These are phyloP conservation scores for Lasiosphaeris hirsuta DNA, from an alignment of 495 filamentous ascomycete species.

Conservation along the genomic window DNA sequence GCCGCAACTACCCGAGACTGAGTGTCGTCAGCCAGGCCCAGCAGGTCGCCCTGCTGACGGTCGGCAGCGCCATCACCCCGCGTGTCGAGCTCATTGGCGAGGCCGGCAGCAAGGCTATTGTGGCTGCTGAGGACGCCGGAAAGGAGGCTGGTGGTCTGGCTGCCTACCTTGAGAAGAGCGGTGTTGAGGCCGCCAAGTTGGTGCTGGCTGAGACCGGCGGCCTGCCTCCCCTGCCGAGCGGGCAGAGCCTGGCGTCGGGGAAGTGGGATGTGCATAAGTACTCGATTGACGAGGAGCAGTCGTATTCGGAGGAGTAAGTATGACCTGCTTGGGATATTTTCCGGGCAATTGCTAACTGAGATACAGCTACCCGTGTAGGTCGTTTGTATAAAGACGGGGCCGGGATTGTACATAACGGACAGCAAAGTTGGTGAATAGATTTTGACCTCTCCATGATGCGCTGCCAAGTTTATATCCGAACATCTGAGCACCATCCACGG, in stretches of 20 bases:
- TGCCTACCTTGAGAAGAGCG: conserved; percentile 65
- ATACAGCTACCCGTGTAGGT: conserved; percentile 39
- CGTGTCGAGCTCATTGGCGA: conserved; percentile 83
- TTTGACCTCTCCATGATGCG: neutral
- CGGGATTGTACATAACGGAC: conserved; percentile 16
- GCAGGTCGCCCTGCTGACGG: conserved; percentile 76
- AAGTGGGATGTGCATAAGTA: conserved; percentile 55
- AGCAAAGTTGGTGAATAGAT: conserved; percentile 11
- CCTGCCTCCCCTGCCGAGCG: conserved; percentile 78
- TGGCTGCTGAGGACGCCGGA: conserved; percentile 75
- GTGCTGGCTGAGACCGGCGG: conserved; percentile 64
- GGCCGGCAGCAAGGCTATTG: conserved; percentile 74
- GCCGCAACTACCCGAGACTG: conserved; percentile 79
- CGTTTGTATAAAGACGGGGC: conserved; percentile 23
- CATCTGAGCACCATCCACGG: too few species aligned
- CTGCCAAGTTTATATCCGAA: neutral
- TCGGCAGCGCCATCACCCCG: conserved; percentile 77
- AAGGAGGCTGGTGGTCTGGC: conserved; percentile 62
- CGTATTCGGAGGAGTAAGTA: conserved; percentile 58
- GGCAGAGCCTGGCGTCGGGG: conserved; percentile 45
- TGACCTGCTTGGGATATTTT: neutral
- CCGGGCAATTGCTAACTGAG: conserved; percentile 20
- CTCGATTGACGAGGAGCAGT: conserved; percentile 50
- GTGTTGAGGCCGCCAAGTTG: conserved; percentile 55
- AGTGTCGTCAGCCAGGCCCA: conserved; percentile 81